Percentiles rank a stretch among this genome's conserved stretches.
These are phyloP conservation scores for Aspergillus pseudonomiae DNA, from an alignment of 2,329 filamentous ascomycete species.

Conservation along the genomic window DNA sequence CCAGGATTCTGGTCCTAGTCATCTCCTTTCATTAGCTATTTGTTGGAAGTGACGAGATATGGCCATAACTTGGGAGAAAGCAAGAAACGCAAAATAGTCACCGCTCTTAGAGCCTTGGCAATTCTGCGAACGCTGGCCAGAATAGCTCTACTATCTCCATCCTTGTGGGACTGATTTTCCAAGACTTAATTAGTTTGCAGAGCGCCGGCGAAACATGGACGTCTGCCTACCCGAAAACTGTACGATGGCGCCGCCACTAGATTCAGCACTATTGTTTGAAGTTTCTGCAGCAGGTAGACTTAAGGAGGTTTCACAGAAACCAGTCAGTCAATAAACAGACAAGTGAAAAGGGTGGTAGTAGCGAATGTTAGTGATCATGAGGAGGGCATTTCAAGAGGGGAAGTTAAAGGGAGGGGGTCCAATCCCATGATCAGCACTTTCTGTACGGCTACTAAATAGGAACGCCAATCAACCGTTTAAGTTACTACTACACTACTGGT, in stretches of 20 bases:
- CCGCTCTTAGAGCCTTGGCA: conserved; percentile 9
- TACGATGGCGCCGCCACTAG: neutral
- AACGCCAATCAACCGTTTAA: neutral
- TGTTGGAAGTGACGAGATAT: neutral
- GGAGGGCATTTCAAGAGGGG: neutral
- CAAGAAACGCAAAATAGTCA: neutral
- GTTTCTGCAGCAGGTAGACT: neutral
- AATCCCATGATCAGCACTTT: neutral
- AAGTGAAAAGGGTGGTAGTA: neutral
- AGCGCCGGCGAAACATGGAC: neutral
- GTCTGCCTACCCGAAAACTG: neutral
- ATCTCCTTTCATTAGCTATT: neutral
- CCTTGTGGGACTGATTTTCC: neutral
- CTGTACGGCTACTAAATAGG: neutral
- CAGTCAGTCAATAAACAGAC: neutral
- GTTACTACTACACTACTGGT: neutral
- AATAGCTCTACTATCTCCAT: neutral
- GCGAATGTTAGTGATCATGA: neutral
- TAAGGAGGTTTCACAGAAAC: neutral
- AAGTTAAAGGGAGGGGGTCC: neutral
- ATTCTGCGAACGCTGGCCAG: neutral
- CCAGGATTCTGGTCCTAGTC: neutral
- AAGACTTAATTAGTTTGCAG: neutral
- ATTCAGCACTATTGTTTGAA: neutral
- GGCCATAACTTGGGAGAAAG: neutral